A percentile compares a stretch with the other conserved stretches of the same genome.
Evolutionary conservation across 331 rosid genomes (phyloP).

Genomic region (Malus hybrid): DNA sequence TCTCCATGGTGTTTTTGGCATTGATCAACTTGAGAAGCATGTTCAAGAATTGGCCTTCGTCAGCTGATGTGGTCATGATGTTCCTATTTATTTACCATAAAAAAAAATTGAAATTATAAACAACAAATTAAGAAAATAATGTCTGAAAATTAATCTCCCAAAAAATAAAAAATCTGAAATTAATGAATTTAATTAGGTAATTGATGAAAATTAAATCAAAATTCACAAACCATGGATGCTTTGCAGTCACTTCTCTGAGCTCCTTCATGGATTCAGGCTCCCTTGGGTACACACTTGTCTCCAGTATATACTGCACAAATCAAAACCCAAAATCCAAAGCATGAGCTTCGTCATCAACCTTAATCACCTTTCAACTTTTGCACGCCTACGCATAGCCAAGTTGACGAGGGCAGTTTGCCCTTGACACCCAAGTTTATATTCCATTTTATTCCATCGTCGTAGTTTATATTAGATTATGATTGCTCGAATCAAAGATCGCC

Average conservation of each 20-base stretch:
- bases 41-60: conserved; percentile 87
- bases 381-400: neutral
- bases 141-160: neutral
- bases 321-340: neutral
- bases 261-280: conserved; percentile 93
- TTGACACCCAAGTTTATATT: neutral
- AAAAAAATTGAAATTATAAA: neutral
- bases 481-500: neutral
- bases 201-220: neutral
- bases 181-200: neutral
- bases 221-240: conserved; percentile 69
- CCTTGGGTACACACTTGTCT: conserved; percentile 92
- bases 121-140: neutral
- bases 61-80: conserved; percentile 95
- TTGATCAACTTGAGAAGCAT: conserved; percentile 84
- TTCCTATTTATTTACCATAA: conserved; percentile 40
- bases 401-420: neutral
- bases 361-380: neutral
- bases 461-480: neutral
- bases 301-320: conserved; percentile 62
- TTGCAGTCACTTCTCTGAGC: conserved; percentile 83
- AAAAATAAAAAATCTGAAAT: neutral
- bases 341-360: neutral
- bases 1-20: conserved; percentile 96
- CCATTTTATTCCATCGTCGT: no score